Evolutionary conservation across 129 eudicot genomes (phyloP), one percentile per base, ranked within the genome.

Genomic region (Saposhnikovia divaricata): DNA sequence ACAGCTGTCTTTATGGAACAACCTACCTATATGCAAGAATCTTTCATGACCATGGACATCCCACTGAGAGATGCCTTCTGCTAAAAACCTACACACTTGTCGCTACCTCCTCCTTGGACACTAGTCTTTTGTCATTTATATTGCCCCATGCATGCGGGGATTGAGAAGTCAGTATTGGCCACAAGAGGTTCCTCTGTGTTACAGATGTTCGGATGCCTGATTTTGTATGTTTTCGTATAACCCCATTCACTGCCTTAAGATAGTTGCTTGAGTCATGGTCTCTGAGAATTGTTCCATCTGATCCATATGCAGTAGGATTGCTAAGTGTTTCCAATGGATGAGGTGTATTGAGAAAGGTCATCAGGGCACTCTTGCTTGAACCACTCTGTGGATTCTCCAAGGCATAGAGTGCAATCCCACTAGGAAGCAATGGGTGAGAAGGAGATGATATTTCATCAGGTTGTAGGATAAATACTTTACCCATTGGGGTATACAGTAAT

Each of bases 181-280:
- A 91, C 82, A 89, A 21, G 43, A 76, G 78, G 75, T 84, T 86
- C 81, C 91, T 83, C 75, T 87, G 84, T 76, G 83, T 81, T 78
- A 81, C 86, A 42, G 81, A 80, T 68, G 74, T 66, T 53, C 80
- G 85, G 51, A 69, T 68, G 11, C 65, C 84, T 14, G 37, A 37
- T 78, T 87, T 88, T 45, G 89, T 90, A n/a, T 88, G 87, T 43
- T 87, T 88, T 76, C 93, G 83, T 74, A 91, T 88, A 80, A 90
- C 92, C 27, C 89, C 90, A 59, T 90, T 90, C 45, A 91, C 82
- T 9, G 97, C 97, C 85, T 91, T 94, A 6, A 90, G 75, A 80
- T 95, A 95, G 91, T 91, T 91, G 89, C 93, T 92, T 18, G 96
- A 90, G 80, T 95, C 96, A 43, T 95, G 98, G 89, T 95, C 97